Base-by-base conservation (phyloP, 805 yeast genomes). In the Starmerella sp. region DNA sequence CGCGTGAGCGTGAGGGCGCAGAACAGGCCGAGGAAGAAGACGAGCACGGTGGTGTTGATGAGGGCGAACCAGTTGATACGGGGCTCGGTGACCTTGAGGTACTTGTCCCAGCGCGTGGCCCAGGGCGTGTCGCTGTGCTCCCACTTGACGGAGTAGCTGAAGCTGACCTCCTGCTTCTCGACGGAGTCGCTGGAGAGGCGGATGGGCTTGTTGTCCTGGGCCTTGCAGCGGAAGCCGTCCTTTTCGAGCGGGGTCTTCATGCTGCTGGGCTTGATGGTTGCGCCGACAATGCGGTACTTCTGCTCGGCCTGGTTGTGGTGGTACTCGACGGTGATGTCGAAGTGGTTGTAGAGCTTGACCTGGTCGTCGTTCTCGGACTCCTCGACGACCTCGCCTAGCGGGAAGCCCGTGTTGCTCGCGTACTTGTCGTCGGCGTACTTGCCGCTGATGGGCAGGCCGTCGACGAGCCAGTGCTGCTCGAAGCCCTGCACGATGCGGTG, bases 81-180 rank as follows among this genome's bases (percentile, higher is more conserved):
- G 55, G 97, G 95, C 66, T 87, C 95, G 28, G 15, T 34, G 29
- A 86, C 93, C 63, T 87, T 95, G 65, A 93, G 75, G 68, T 93
- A 93, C 70, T 88, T 87, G 70, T 93, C 98, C 98, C 98, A 93
- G 73, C 98, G 82, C 2, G 97, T 91, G 36, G 97, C 97, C 97
- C 97, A 93, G 4, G 82, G 80, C 2, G 93, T 86, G 6, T 74
- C 75, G 8, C 91, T 83, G 53, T 77, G 78, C 22, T 71, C 68
- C 76, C 91, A 93, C 37, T 67, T 72, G 17, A 91, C 93, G 2
- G 93, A 82, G 70, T 93, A 93, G n/a, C 95, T 79, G 72, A 81
- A 93, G 17, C 75, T 66, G n/a, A 91, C 95, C 1, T 68, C 66
- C 6, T 82, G 77, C 37, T 77, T 81, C 13, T 66, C 67, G 15